Evolutionary conservation across 306 rosid species (phyloP).

Genomic region (Dalbergia oliveri): DNA sequence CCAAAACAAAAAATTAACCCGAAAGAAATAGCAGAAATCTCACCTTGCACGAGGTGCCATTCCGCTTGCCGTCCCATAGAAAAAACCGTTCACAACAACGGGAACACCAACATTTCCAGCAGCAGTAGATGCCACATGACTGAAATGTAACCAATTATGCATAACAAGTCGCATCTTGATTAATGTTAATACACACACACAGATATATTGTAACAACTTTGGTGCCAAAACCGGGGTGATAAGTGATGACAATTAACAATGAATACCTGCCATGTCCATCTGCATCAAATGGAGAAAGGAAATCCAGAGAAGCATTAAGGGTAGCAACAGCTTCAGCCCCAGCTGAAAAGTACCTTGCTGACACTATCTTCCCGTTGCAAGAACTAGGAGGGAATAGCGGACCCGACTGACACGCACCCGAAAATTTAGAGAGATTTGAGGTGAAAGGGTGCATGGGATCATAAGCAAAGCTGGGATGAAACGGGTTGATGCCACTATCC

Average conservation of each 20-base stretch:
- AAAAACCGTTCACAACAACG: constrained; percentile 71
- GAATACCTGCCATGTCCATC: constrained; percentile 91
- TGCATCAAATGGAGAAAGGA: constrained; percentile 88
- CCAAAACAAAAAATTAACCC: not conserved
- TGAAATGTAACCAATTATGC: constrained; percentile 40
- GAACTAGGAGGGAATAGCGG: constrained; percentile 65
- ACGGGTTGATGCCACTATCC: constrained; percentile 82
- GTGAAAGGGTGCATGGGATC: constrained; percentile 53
- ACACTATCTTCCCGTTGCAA: constrained; percentile 79
- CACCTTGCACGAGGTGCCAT: constrained; percentile 91
- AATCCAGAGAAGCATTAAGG: constrained; percentile 72
- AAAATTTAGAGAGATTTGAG: constrained; percentile 57
- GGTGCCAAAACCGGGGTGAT: not conserved
- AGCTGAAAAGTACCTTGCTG: constrained; percentile 78
- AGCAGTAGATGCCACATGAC: constrained; percentile 88
- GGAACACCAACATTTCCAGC: constrained; percentile 91
- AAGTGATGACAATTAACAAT: not conserved
- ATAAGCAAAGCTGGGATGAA: constrained; percentile 77
- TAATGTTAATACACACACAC: not conserved
- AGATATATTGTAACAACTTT: not conserved
- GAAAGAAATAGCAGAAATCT: not conserved
- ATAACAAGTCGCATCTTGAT: constrained; percentile 10
- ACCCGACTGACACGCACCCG: constrained; percentile 67
- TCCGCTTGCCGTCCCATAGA: constrained; percentile 80
- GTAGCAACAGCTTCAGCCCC: constrained; percentile 74